Base-by-base conservation (phyloP, 1,139 yeast genomes). In the Kodamaea sp. region DNA sequence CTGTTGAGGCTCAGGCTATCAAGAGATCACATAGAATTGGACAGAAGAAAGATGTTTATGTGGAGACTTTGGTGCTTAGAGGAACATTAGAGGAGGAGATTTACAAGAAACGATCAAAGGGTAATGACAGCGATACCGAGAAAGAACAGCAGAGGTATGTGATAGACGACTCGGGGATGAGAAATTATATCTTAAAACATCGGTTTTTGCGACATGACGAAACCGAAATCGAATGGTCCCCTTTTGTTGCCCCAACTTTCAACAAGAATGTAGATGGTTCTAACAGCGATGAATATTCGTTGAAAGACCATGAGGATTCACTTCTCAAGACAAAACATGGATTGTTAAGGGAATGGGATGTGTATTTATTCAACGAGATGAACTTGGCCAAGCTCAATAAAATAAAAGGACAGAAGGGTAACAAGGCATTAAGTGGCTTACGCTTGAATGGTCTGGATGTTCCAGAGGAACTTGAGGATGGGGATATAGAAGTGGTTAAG, bases 11-110 rank as follows among this genome's bases (percentile, higher is more conserved):
- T 0, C 88, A 81, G 46, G 87, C 87, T 0, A 79, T 81, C 33
- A 80, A 81, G 46, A 73, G 88, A 61, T 83, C 87, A 0, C 88
- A 81, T 55, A 70, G 88, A 54, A 81, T 81, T 49, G 88, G 88
- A 0, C 88, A 81, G 46, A 63, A 66, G 1, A 59, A 64, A 2
- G 73, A 74, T 11, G 82, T 77, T 0, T 59, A 57, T 47, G 89
- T 82, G n/a, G 89, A 82, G 47, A 82, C 88, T 0, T 58, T 82
- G 36, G 73, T 82, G 2, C 55, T 82, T 45, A 63, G 69, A 33
- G 81, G 74, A 3, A 80, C 88, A 0, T 59, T 82, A 34, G 89
- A 82, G 45, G 85, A 81, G 51, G 83, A 79, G 42, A 79, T 82
- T 61, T 79, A 78, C 53, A 67, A 60, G 29, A 39, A 51, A 9